Conservation (phyloP, 108 stramenopile genomes). For the Cyclotella choctawhatcheeana region DNA sequence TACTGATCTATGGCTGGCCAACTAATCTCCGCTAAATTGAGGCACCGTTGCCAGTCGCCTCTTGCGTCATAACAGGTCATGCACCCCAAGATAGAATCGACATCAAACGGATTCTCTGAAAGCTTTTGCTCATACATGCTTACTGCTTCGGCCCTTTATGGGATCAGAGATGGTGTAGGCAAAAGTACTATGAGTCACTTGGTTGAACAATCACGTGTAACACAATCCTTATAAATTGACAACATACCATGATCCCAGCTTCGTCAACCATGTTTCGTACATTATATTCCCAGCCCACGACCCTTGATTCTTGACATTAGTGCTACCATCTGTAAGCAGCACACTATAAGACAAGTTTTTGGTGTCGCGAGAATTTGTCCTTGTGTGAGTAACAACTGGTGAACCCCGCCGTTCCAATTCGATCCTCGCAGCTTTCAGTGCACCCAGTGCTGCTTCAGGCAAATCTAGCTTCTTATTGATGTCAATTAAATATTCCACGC, state of each 20-base stretch:
- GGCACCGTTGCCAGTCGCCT: slow-evolving; percentile 92
- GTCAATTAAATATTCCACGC: slow-evolving; percentile 93
- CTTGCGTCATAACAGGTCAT: slow-evolving; percentile 96
- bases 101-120: slow-evolving; percentile 70
- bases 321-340: slow-evolving; percentile 54
- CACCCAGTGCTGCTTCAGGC: slow-evolving; percentile 96
- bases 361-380: slow-evolving; percentile 26
- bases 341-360: slow-evolving; percentile 78
- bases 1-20: slow-evolving; percentile 63
- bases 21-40: slow-evolving; percentile 80
- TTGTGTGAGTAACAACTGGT: slow-evolving; percentile 27
- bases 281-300: slow-evolving; percentile 62
- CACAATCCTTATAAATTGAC: background rate
- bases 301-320: slow-evolving; percentile 36
- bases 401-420: slow-evolving; percentile 53
- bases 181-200: too few species aligned
- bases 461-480: slow-evolving; percentile 98
- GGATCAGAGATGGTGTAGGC: too few species aligned
- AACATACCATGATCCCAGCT: slow-evolving; percentile 88
- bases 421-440: slow-evolving; percentile 91
- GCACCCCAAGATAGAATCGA: slow-evolving; percentile 88
- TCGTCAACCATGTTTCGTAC: slow-evolving; percentile 94
- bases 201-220: too few species aligned
- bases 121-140: slow-evolving; percentile 88
- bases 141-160: slow-evolving; percentile 76